Base-by-base conservation (phyloP, 2,329 filamentous ascomycete species). In the Lizonia empirigonia region DNA sequence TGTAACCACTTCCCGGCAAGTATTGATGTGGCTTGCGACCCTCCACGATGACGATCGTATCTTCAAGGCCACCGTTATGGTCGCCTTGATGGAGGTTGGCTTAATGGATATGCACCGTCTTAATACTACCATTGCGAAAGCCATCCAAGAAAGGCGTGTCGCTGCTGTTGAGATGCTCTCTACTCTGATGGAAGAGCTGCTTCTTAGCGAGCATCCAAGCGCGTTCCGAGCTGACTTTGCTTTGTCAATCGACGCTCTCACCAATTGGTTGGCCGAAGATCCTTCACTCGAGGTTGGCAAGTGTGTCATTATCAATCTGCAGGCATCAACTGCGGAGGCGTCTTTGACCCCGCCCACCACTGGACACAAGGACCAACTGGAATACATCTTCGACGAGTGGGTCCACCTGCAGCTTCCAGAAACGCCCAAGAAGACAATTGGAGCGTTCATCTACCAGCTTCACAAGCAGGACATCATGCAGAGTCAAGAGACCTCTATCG, bases 311-410 rank as follows among this genome's bases (percentile, higher is more conserved):
- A 77, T 79, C 53, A 87, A 84, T 59, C 71, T 89, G 41, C 81
- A 84, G 58, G 76, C 82, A 32, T 71, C 90, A 77, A 75, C 82
- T 76, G 70, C 77, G 41, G 78, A 80, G 58, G 72, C 59, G 12
- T 54, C 80, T 46, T 73, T 80, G 44, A 84, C 81, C 18, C 83
- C 87, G 49, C 81, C 84, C 40, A 74, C 78, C 13, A 72, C 77
- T 30, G 79, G 83, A 24, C 86, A 86, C 60, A 85, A 86, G 56
- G 90, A 96, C 55, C 91, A 97, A 71, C 85, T 96, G 75, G 91
- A 95, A 63, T 97, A 99, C 69, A 82, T 97, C 16, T 97, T 99
- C 66, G 91, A 93, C 34, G 94, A 99, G 76, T 99, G 94, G 94
- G 84, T 93, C 22, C 86, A 88, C 53, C 82, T 97, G 7, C 88